Evolutionary conservation across 2,329 filamentous ascomycete genomes (phyloP), one percentile per base, ranked within the genome.

Genomic region (Trichoderma koningii): DNA sequence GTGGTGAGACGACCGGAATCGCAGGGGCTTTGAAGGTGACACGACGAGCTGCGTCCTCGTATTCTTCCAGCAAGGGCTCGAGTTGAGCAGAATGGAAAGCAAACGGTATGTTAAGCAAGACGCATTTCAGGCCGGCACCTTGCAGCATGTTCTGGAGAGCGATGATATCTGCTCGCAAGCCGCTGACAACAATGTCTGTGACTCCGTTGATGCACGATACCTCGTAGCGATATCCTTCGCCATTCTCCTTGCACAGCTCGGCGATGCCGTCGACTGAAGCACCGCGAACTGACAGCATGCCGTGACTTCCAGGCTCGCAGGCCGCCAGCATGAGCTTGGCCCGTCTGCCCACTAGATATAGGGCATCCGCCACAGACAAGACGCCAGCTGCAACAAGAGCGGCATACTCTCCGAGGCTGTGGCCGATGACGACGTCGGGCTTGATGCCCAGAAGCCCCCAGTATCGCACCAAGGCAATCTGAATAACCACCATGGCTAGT

Each of bases 261-360:
- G 52, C 55, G 21, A 56, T 78, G 91, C 95, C n/a, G 91, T 89
- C 30, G 85, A 70, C 51, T 17, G 52, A 44, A 9, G 44, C 55
- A 23, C 41, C 81, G 66, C 80, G 78, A 12, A 83, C 77, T 23
- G 81, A 81, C 55, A 85, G 73, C 82, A 85, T 85, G 42, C 83
- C 82, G 70, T 93, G 89, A 1, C 85, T 90, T 66, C 87, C 85
- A 15, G 83, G 80, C 21, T 83, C 87, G 79, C 89, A 93, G 69
- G 85, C 83, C 61, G 86, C 79, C 48, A 87, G 82, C 1, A 93
- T 81, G 14, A 91, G 80, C 71, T 85, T 79, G 19, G 90, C 89
- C 68, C 91, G 84, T 63, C 80, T 76, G 51, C 90, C 90, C 28
- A 93, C 89, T 1, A 93, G 81, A 69, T 87, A 89, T 64, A 94